Conservation (phyloP, 805 yeast genomes). For the Brettanomyces naardenensis region DNA sequence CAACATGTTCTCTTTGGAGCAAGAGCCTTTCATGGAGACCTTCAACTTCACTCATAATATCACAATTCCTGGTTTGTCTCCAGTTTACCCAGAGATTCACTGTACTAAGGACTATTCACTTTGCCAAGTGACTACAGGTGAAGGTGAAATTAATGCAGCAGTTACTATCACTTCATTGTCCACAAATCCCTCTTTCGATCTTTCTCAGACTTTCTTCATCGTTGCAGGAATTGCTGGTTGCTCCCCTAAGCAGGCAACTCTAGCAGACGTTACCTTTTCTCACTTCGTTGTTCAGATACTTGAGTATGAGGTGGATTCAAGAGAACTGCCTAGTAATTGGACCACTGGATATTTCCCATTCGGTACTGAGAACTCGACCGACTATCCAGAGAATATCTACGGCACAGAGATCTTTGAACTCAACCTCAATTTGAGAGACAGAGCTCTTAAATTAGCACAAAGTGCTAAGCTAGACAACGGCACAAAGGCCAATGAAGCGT, state of each 20-base stretch:
- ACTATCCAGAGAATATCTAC: conserved; percentile 46
- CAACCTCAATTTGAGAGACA: conserved; percentile 49
- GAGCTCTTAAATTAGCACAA: conserved; percentile 45
- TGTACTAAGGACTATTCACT: conserved; percentile 45
- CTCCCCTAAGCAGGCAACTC: conserved; percentile 44
- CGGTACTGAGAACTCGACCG: conserved; percentile 40
- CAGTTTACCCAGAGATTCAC: conserved; percentile 47
- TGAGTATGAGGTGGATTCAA: conserved; percentile 50
- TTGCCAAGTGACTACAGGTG: conserved; percentile 62
- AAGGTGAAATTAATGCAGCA: conserved; percentile 64
- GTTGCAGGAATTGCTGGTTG: conserved; percentile 65
- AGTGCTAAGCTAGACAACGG: conserved; percentile 38
- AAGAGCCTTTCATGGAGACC: conserved; percentile 43
- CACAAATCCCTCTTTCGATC: conserved; percentile 47
- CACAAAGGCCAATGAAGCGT: conserved; percentile 32
- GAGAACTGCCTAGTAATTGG: conserved; percentile 46
- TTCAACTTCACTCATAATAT: conserved; percentile 44
- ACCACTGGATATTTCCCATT: conserved; percentile 51
- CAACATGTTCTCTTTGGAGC: conserved; percentile 48
- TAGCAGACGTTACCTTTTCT: conserved; percentile 55
- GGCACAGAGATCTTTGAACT: conserved; percentile 63
- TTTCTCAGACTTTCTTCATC: conserved; percentile 51
- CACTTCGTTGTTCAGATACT: conserved; percentile 55
- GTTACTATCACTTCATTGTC: conserved; percentile 46
- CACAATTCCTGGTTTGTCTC: conserved; percentile 60